Percentiles rank a stretch among this genome's conserved stretches.
Conservation (phyloP, 2,329 filamentous ascomycete genomes). For the Aspergillus tamarii region DNA sequence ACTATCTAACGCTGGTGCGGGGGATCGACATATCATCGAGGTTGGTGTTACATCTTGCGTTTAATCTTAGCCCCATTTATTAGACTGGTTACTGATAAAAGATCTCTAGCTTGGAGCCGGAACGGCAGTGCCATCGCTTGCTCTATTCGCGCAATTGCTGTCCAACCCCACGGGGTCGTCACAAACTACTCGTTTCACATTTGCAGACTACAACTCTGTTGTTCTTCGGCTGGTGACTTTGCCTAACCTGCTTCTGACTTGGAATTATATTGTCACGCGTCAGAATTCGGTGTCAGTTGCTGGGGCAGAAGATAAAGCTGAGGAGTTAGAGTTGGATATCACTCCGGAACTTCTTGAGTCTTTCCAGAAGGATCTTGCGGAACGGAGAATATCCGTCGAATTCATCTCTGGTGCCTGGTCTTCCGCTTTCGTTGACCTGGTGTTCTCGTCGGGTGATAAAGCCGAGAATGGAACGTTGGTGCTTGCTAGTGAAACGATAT, state of each 20-base stretch:
- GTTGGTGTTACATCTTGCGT: constrained; percentile 24
- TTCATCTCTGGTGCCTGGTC: constrained; percentile 66
- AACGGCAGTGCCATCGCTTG: constrained; percentile 61
- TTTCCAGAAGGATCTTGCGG: constrained; percentile 50
- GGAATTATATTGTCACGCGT: constrained; percentile 38
- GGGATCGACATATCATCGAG: constrained; percentile 46
- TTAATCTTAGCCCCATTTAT: not conserved
- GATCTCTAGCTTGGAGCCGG: constrained; percentile 60
- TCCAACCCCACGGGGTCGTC: constrained; percentile 22
- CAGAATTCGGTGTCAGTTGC: constrained; percentile 2
- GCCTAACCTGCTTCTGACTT: constrained; percentile 63
- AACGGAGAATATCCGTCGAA: constrained; percentile 51
- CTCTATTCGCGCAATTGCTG: constrained; percentile 58
- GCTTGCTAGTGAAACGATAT: constrained; percentile 68
- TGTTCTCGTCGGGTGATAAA: constrained; percentile 36
- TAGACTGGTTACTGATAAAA: not conserved
- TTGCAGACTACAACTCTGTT: constrained; percentile 65
- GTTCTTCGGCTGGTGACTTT: constrained; percentile 64
- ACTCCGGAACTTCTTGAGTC: constrained; percentile 49
- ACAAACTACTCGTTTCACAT: constrained; percentile 53
- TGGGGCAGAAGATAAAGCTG: constrained; percentile 9
- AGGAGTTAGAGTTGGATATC: constrained; percentile 50
- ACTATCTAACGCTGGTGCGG: constrained; percentile 1
- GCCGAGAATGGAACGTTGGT: constrained; percentile 50
- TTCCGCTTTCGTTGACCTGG: constrained; percentile 49